Evolutionary conservation across 2,329 filamentous ascomycete species (phyloP), one percentile per base, ranked within the genome.

Genomic region (Aspergillus melleus): DNA sequence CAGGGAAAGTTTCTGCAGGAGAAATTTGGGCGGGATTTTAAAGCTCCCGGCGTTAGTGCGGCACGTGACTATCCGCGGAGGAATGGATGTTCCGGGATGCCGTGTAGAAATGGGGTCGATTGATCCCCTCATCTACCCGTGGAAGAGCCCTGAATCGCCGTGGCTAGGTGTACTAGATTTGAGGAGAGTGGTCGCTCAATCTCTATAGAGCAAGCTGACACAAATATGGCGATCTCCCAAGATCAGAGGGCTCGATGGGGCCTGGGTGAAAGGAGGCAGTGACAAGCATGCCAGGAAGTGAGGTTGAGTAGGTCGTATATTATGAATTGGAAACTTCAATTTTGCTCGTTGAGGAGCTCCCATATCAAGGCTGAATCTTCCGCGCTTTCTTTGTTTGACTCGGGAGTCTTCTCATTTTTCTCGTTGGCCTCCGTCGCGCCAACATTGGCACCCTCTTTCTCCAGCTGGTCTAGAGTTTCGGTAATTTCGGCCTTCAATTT

Each of bases 401-500:
- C 54, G 14, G 47, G 61, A 11, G 57, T 32, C 9, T 64, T 58
- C 24, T 46, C 49, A 9, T 32, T 52, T n/a, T 64, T 54, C 4
- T 61, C 54, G 2, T 47, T 32, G 9, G 44, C 16, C n/a, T 59
- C 39, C 22, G 60, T 32, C 1, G 60, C 50, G 29, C 59, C 61
- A 29, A 68, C 59, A 6, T 69, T 68, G 20, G 57, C 42, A 2
- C 72, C 75, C 54, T 77, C 73, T 0, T 64, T 60, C 49, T 69
- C 70, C 50, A 76, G 57, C 59, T 74, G 73, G 16, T 75, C 71
- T 26, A 80, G 65, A 42, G 75, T 71, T 12, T 60, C 63, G 55
- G 77, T 85, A 54, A 96, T 79, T 0, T 88, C 89, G 59, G 87
- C 86, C 61, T 97, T 82, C 58, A 94, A 82, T 44, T 86, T 83